These are phyloP conservation scores for Pueraria montana DNA, from an alignment of 306 rosid genomes.

Conservation along the genomic window DNA sequence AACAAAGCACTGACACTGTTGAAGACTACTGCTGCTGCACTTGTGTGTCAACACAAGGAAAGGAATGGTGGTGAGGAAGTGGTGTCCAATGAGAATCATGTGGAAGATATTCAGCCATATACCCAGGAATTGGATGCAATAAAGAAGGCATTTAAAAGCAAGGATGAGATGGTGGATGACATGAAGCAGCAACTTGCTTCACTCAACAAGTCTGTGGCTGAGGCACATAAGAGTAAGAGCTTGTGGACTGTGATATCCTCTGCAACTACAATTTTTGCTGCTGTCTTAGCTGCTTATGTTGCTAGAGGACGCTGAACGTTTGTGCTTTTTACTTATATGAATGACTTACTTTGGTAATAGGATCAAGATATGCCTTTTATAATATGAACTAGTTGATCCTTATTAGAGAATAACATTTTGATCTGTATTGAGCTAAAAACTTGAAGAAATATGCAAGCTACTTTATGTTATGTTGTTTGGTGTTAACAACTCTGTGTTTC, in stretches of 20 bases:
- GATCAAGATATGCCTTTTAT: conserved; percentile 46
- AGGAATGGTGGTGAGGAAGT: conserved; percentile 52
- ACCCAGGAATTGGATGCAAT: conserved; percentile 72
- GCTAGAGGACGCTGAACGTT: conserved; percentile 71
- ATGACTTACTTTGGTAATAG: conserved; percentile 41
- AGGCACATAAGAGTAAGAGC: conserved; percentile 66
- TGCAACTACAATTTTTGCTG: conserved; percentile 74
- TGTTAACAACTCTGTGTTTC: conserved; percentile 27
- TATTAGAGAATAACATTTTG: conserved; percentile 41
- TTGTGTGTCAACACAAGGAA: conserved; percentile 40
- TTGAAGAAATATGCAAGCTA: conserved; percentile 14
- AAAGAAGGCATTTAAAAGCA: conserved; percentile 66
- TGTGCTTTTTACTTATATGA: conserved; percentile 34
- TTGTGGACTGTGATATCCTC: conserved; percentile 75
- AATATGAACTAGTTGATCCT: conserved; percentile 39
- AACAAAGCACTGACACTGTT: conserved; percentile 61
- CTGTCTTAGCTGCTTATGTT: conserved; percentile 71
- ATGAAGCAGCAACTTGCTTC: conserved; percentile 63
- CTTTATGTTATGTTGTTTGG: neutral
- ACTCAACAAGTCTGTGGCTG: conserved; percentile 45
- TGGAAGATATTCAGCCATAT: conserved; percentile 56
- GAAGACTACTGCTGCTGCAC: conserved; percentile 67
- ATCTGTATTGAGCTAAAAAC: conserved; percentile 13
- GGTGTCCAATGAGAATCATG: conserved; percentile 52
- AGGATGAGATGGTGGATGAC: conserved; percentile 67